Evolutionary conservation across 2,329 filamentous ascomycete species (phyloP).

Genomic region (Stagonosporopsis cucurbitacearum): DNA sequence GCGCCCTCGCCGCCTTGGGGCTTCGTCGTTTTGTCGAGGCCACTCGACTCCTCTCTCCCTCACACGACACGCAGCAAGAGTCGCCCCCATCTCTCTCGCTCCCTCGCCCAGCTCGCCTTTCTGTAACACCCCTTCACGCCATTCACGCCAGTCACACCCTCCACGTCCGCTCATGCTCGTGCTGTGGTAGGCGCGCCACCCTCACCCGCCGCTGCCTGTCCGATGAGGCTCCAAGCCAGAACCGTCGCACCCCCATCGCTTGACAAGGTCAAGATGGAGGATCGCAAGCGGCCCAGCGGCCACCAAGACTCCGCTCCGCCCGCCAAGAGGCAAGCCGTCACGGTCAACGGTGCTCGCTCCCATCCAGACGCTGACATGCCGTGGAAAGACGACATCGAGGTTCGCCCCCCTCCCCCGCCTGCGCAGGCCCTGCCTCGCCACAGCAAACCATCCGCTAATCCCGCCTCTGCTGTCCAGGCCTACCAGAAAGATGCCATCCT

Average conservation of each 20-base stretch:
- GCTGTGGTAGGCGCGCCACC: slow-evolving; percentile 10
- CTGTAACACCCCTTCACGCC: slow-evolving; percentile 23
- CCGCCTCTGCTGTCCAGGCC: slow-evolving; percentile 61
- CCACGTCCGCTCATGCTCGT: too few relatives aligned
- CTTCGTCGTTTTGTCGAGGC: too few relatives aligned
- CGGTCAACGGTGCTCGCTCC: slow-evolving; percentile 75
- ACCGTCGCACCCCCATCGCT: slow-evolving; percentile 77
- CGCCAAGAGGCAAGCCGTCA: slow-evolving; percentile 80
- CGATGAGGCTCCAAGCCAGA: slow-evolving; percentile 83
- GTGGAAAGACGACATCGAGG: slow-evolving; percentile 74
- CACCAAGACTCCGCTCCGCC: slow-evolving; percentile 82
- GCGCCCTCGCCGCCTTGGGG: too few relatives aligned
- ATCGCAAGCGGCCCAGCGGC: slow-evolving; percentile 93
- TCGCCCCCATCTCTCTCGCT: slow-evolving; percentile 36
- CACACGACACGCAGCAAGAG: too few relatives aligned
- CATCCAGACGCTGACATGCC: slow-evolving; percentile 72
- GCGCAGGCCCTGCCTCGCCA: slow-evolving; percentile 26
- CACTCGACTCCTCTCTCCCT: too few relatives aligned
- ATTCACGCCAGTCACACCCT: too few relatives aligned
- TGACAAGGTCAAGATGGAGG: slow-evolving; percentile 95
- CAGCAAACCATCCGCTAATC: slow-evolving; percentile 38
- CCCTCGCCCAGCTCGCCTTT: slow-evolving; percentile 20
- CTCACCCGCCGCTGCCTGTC: slow-evolving; percentile 55
- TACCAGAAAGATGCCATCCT: slow-evolving; percentile 96
- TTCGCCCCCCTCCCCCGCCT: slow-evolving; percentile 59